A percentile compares a stretch with the other conserved stretches of the same genome.
These are phyloP conservation scores for Carpediemonas membranifera DNA, from an alignment of 78 protist genomes.

Conservation along the genomic window DNA sequence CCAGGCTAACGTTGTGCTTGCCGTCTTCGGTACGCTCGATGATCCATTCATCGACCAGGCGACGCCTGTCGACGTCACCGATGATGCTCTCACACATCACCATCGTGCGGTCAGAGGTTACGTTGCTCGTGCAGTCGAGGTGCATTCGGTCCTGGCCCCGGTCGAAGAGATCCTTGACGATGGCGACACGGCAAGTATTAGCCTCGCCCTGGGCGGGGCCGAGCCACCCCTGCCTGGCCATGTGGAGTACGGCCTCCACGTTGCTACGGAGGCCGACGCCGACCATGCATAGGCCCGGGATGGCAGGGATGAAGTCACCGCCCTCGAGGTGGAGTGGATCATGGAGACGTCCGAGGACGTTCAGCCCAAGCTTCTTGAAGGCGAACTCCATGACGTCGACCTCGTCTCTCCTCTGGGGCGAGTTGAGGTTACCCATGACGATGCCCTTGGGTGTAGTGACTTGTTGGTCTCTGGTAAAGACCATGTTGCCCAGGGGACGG, in stretches of 20 bases:
- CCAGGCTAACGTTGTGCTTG: too few species aligned
- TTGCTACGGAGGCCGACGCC: slow-evolving; percentile 72
- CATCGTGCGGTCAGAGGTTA: slow-evolving; percentile 40
- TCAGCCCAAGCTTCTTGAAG: slow-evolving; percentile 54
- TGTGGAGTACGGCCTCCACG: slow-evolving; percentile 43
- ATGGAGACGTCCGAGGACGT: slow-evolving; percentile 58
- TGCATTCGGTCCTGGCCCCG: slow-evolving; percentile 72
- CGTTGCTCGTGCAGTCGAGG: slow-evolving; percentile 63
- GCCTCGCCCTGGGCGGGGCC: too few species aligned
- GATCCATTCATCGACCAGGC: too few species aligned
- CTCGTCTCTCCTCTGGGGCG: slow-evolving; percentile 60
- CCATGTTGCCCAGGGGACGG: slow-evolving; percentile 22
- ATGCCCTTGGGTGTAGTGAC: slow-evolving; percentile 61
- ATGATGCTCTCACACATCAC: too few species aligned
- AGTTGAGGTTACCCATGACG: slow-evolving; percentile 51
- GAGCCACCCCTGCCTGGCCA: slow-evolving; percentile 53
- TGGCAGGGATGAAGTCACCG: slow-evolving; percentile 68
- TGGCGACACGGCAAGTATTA: slow-evolving; percentile 55
- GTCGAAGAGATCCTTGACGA: slow-evolving; percentile 69
- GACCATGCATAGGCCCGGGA: slow-evolving; percentile 54
- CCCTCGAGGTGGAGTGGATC: slow-evolving; percentile 57
- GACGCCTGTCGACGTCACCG: too few species aligned
- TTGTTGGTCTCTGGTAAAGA: slow-evolving; percentile 71
- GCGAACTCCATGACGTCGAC: slow-evolving; percentile 54
- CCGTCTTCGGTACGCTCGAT: too few species aligned